Evolutionary conservation across 2,329 filamentous ascomycete species (phyloP).

Genomic region (Aspergillus chevalieri): DNA sequence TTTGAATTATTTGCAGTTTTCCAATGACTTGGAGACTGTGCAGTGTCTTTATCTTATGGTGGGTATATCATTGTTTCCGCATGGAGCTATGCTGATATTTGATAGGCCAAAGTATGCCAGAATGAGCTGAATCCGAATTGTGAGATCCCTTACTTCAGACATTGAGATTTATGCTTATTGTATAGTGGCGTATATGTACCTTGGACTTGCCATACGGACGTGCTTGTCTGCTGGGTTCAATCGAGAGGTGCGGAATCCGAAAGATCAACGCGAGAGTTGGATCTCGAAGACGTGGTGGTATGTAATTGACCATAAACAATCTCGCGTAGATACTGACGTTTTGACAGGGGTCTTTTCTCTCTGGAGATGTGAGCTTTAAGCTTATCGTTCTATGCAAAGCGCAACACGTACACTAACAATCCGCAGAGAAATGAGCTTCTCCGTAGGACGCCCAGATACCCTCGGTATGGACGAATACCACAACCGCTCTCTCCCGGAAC

Average conservation of each 20-base stretch:
- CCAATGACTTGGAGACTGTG: constrained; percentile 44
- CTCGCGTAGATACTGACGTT: not conserved
- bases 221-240: constrained; percentile 46
- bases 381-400: not conserved
- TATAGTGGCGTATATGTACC: constrained; percentile 43
- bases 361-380: constrained; percentile 40
- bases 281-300: constrained; percentile 46
- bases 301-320: constrained; percentile 8
- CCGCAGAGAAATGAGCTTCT: constrained; percentile 43
- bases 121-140: constrained; percentile 46
- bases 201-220: constrained; percentile 44
- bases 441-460: constrained; percentile 45
- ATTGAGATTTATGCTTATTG: too few relatives aligned
- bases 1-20: constrained; percentile 37
- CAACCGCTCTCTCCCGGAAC: constrained; percentile 35
- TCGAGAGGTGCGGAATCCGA: constrained; percentile 31
- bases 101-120: constrained; percentile 44
- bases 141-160: constrained; percentile 8
- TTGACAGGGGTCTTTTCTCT: constrained; percentile 38
- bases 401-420: not conserved
- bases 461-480: constrained; percentile 46
- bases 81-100: not conserved
- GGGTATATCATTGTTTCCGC: not conserved
- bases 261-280: constrained; percentile 30
- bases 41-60: constrained; percentile 46